These are phyloP conservation scores for Stipa capillata DNA, from an alignment of 176 grass and related monocot genomes.

Conservation along the genomic window DNA sequence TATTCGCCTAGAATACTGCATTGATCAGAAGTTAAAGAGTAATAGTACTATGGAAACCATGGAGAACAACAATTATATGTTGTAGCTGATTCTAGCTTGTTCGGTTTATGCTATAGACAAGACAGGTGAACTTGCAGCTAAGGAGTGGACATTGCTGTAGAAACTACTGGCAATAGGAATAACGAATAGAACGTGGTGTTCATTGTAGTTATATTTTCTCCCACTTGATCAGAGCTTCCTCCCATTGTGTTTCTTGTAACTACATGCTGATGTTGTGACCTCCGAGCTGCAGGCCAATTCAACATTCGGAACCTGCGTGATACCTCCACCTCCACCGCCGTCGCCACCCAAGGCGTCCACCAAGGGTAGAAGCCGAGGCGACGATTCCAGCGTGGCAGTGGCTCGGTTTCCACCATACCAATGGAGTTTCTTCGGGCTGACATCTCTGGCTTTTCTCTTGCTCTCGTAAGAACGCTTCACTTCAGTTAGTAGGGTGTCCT, in stretches of 20 bases:
- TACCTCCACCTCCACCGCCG: slow-evolving; percentile 29
- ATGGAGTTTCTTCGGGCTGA: slow-evolving; percentile 6
- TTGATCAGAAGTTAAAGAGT: neutral
- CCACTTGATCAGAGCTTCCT: neutral
- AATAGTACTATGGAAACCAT: neutral
- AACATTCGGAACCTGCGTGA: slow-evolving; percentile 47
- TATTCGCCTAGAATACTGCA: neutral
- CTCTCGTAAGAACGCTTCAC: neutral
- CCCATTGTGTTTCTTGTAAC: neutral
- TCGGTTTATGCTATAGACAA: neutral
- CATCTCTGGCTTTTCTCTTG: neutral
- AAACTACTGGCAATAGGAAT: neutral
- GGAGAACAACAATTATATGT: neutral
- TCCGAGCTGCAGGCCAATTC: slow-evolving; percentile 42
- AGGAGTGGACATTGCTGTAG: neutral
- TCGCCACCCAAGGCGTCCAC: neutral
- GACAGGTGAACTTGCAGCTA: neutral
- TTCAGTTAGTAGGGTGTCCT: neutral
- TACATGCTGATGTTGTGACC: neutral
- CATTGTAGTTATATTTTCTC: neutral
- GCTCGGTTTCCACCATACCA: neutral
- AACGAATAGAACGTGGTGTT: neutral
- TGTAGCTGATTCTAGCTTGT: neutral
- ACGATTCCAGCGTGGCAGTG: neutral
- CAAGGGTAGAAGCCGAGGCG: neutral